Evolutionary conservation across 169 alveolate genomes (phyloP).

Genomic region (Cyclospora cayetanensis): DNA sequence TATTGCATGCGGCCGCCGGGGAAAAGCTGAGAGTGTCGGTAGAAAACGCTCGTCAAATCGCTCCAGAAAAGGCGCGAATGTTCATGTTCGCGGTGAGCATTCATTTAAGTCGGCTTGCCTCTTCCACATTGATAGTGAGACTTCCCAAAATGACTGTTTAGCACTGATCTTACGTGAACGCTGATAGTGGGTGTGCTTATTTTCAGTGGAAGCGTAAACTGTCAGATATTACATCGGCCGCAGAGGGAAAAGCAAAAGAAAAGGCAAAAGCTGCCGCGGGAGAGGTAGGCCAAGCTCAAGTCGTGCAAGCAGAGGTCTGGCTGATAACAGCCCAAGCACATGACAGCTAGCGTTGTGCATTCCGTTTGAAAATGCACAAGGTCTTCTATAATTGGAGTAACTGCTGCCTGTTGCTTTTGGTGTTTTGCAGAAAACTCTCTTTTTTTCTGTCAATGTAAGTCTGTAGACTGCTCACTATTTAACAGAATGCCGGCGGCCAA

Average conservation of each 20-base stretch:
- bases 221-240: background rate
- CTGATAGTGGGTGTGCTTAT: background rate
- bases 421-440: constrained; percentile 15
- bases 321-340: no score
- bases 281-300: constrained; percentile 37
- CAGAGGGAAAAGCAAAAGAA: constrained; percentile 1
- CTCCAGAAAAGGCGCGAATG: constrained; percentile 22
- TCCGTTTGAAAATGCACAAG: no score
- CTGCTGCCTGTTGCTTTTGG: no score
- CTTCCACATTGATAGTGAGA: no score
- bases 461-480: background rate
- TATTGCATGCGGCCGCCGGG: constrained; percentile 17
- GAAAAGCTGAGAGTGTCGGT: constrained; percentile 26
- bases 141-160: no score
- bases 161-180: background rate
- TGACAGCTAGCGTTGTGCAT: no score
- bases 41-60: constrained; percentile 32
- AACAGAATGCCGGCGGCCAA: background rate
- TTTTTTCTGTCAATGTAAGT: constrained; percentile 57
- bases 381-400: no score
- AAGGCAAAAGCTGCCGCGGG: constrained; percentile 15
- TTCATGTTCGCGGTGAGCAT: constrained; percentile 41
- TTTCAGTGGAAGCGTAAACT: constrained; percentile 48
- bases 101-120: background rate
- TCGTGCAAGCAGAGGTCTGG: no score